Evolutionary conservation across 768 basidiomycete species (phyloP).

Genomic region (Lentinula lateritia): DNA sequence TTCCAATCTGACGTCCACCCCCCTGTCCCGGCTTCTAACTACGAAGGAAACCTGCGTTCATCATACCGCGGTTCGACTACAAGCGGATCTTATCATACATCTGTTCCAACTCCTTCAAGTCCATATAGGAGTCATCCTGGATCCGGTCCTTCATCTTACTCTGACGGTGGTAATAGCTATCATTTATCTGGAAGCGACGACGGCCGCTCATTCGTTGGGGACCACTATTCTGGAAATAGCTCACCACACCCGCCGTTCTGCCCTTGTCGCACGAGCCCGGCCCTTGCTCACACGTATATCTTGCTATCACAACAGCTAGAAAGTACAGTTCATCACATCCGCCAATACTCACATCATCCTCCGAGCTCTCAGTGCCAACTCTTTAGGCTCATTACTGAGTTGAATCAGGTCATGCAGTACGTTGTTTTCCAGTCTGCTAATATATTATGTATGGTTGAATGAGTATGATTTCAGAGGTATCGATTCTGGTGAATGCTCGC

Average conservation of each 20-base stretch:
- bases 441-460: neutral
- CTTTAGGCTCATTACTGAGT: conserved; percentile 54
- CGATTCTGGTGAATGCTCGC: conserved; percentile 37
- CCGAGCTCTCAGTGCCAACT: conserved; percentile 48
- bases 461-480: conserved; percentile 29
- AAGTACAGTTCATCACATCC: conserved; percentile 46
- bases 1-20: conserved; percentile 42
- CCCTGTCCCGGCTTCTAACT: conserved; percentile 27
- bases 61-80: conserved; percentile 10
- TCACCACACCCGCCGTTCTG: conserved; percentile 40
- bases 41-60: conserved; percentile 26
- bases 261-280: conserved; percentile 59
- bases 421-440: conserved; percentile 21
- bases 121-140: conserved; percentile 19
- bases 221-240: conserved; percentile 21
- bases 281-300: conserved; percentile 52
- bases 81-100: conserved; percentile 5
- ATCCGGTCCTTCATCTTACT: conserved; percentile 29
- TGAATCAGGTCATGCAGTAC: conserved; percentile 63
- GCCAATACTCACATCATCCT: conserved; percentile 58
- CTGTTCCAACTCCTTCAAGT: conserved; percentile 14
- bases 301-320: conserved; percentile 61
- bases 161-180: conserved; percentile 30
- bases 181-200: conserved; percentile 34
- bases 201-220: conserved; percentile 29